Conservation (phyloP, 1,284 basidiomycete genomes). For the Fistulinella staudtii region DNA sequence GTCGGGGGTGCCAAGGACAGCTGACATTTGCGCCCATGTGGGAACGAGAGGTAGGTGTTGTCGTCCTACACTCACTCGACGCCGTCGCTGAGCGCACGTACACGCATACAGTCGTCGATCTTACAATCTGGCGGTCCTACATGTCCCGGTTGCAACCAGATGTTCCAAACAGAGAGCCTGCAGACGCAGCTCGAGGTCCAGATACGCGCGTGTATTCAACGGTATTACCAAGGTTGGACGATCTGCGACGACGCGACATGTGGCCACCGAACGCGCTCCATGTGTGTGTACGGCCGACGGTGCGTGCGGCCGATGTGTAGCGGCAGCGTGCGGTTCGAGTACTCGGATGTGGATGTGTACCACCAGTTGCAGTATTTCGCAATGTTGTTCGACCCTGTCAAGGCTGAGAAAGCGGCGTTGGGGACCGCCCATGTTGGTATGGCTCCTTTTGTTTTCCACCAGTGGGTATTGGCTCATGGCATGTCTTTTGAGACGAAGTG, state of each 20-base stretch:
- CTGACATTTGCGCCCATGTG: constrained; percentile 64
- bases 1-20: constrained; percentile 65
- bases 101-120: constrained; percentile 41
- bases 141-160: constrained; percentile 62
- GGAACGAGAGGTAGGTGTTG: constrained; percentile 61
- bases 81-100: neutral
- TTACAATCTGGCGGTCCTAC: constrained; percentile 45
- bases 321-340: constrained; percentile 77
- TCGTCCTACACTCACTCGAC: no score
- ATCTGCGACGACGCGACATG: constrained; percentile 88
- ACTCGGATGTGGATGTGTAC: constrained; percentile 80
- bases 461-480: constrained; percentile 4
- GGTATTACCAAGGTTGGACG: constrained; percentile 89
- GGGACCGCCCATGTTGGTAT: constrained; percentile 50
- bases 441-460: constrained; percentile 19
- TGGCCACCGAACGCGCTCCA: constrained; percentile 79
- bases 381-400: constrained; percentile 73
- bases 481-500: constrained; percentile 49
- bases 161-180: constrained; percentile 58
- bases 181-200: constrained; percentile 84
- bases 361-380: constrained; percentile 83
- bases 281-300: constrained; percentile 85
- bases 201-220: constrained; percentile 72
- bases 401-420: constrained; percentile 50
- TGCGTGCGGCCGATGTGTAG: constrained; percentile 71